Evolutionary conservation across 306 rosid genomes (phyloP).

Genomic region (Datisca glomerata): DNA sequence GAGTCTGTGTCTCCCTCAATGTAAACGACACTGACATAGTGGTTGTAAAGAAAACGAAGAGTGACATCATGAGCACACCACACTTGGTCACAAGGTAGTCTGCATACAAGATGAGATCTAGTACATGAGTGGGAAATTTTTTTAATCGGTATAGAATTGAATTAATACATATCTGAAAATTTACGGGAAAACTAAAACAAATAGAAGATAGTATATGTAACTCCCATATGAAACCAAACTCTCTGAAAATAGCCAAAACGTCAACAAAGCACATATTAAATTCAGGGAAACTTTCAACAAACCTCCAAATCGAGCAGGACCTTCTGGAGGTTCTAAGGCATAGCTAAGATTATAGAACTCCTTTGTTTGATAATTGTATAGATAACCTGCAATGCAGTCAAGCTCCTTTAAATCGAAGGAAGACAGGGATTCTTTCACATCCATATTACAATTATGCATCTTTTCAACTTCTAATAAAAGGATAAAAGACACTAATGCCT

Average conservation of each 20-base stretch:
- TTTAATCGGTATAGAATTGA: too few species aligned
- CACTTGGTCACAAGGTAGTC: conserved; percentile 96
- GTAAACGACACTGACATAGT: conserved; percentile 99
- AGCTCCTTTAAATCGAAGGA: too few species aligned
- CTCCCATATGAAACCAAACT: too few species aligned
- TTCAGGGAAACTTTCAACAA: conserved; percentile 21
- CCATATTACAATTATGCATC: too few species aligned
- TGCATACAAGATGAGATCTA: conserved; percentile 22
- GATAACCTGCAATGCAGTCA: conserved; percentile 64
- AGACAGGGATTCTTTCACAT: too few species aligned
- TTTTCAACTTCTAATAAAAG: too few species aligned
- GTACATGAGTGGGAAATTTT: background rate
- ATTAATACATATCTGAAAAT: too few species aligned
- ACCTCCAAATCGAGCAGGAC: conserved; percentile 97
- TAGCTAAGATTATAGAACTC: conserved; percentile 92
- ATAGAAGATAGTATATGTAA: background rate
- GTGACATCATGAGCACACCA: conserved; percentile 98
- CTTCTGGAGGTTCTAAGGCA: conserved; percentile 65
- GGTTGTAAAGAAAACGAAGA: conserved; percentile 94
- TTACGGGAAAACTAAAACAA: background rate
- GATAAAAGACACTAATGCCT: too few species aligned
- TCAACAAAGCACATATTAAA: too few species aligned
- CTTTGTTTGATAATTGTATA: conserved; percentile 73
- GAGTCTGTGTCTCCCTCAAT: conserved; percentile 96
- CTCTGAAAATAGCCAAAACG: too few species aligned